A percentile compares a stretch with the other conserved stretches of the same genome.
Evolutionary conservation across 371 early-diverging fungal species (phyloP).

Genomic region (Rhizopus microsporus): DNA sequence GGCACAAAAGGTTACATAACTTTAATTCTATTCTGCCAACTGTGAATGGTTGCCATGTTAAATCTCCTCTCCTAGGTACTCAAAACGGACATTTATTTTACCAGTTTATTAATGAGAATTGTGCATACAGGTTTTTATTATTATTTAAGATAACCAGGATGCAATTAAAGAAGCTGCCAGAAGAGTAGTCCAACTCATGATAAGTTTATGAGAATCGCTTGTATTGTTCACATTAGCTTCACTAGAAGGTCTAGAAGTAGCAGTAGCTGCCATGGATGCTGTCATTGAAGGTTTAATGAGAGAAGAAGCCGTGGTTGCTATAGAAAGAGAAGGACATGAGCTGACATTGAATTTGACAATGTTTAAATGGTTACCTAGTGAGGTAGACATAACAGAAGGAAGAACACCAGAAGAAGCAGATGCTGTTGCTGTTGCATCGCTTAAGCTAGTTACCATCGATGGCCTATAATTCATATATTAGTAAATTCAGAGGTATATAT

Average conservation of each 20-base stretch:
- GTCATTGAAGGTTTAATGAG: constrained; percentile 1
- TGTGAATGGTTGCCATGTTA: too few relatives aligned
- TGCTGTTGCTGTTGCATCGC: constrained; percentile 2
- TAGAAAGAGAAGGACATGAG: background rate
- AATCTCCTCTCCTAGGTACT: too few relatives aligned
- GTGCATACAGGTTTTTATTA: too few relatives aligned
- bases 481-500: background rate
- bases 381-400: background rate
- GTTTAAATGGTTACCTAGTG: background rate
- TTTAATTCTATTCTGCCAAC: too few relatives aligned
- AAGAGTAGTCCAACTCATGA: constrained; percentile 5
- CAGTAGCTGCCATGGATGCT: background rate
- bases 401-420: constrained; percentile 1
- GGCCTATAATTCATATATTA: constrained; percentile 13
- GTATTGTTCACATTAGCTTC: constrained; percentile 6
- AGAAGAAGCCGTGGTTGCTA: background rate
- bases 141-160: too few relatives aligned
- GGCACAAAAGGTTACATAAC: too few relatives aligned
- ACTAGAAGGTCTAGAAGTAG: constrained; percentile 1
- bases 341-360: background rate
- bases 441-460: constrained; percentile 1
- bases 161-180: background rate
- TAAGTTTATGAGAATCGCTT: background rate
- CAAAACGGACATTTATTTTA: too few relatives aligned
- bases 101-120: too few relatives aligned